Evolutionary conservation across 768 basidiomycete genomes (phyloP).

Genomic region (Tulasnella sp.): DNA sequence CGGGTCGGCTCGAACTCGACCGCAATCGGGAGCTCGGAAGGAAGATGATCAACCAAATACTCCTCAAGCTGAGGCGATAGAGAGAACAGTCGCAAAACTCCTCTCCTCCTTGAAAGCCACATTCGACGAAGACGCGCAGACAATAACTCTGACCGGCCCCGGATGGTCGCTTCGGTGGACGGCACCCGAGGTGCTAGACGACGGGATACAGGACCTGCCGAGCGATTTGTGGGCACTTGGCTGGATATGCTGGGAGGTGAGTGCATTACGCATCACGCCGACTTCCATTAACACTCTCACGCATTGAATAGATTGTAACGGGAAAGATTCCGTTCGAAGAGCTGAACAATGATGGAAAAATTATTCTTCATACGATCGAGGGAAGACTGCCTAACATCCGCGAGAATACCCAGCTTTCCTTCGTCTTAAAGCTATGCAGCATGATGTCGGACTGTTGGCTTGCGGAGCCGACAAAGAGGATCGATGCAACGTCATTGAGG

Average conservation of each 20-base stretch:
- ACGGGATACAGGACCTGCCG: not conserved
- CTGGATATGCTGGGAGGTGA: not conserved
- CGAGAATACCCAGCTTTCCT: not conserved
- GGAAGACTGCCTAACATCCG: not conserved
- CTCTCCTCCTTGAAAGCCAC: not conserved
- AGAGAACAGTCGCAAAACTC: not conserved
- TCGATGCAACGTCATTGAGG: not conserved
- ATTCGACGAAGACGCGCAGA: not conserved
- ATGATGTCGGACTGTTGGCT: not conserved
- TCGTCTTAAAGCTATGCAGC: not conserved
- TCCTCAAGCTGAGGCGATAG: not conserved
- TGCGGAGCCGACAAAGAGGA: not conserved
- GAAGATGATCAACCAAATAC: not conserved
- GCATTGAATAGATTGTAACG: not conserved
- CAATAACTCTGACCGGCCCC: not conserved
- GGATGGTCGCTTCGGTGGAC: not conserved
- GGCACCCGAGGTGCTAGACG: not conserved
- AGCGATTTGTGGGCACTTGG: not conserved
- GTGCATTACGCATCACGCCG: not conserved
- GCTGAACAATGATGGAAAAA: not conserved
- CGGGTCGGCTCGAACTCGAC: not conserved
- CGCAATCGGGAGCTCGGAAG: not conserved
- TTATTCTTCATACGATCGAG: not conserved
- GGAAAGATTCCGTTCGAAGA: not conserved
- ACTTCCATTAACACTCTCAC: not conserved